Base-by-base conservation (phyloP, 2,329 filamentous ascomycete genomes). In the Ophiobolus disseminans region DNA sequence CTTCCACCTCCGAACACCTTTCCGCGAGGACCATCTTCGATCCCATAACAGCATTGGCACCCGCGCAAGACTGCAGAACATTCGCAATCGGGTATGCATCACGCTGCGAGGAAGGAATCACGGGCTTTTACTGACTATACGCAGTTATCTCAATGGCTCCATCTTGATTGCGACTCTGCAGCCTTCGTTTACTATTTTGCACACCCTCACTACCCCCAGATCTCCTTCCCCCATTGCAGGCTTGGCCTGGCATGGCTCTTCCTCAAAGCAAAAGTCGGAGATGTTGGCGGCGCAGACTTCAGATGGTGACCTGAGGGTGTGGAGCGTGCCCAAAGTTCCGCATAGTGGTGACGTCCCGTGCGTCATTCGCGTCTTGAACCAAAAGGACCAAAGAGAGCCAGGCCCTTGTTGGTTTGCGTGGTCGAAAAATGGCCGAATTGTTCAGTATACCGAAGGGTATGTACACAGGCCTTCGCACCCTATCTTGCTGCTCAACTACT, bases 341-440 rank as follows among this genome's bases (percentile, higher is more conserved):
- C 81, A 86, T 70, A 74, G 82, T 62, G 75, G 82, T 62, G 85
- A 96, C 60, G 82, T 87, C 14, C 92, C 92, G 26, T 93, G 92
- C 66, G 89, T 97, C 6, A 95, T 97, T 50, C 83, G 94, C 54
- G 87, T 95, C 21, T 77, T 99, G 39, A 93, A 90, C 71, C 83
- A 89, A 62, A 86, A 86, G 6, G 91, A 96, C 53, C 86, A 86
- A 57, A 86, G 83, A 58, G 78, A 85, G 25, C 76, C 85, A 2
- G 91, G 91, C 1, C 88, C 90, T 28, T 96, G 96, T 70, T 99
- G 94, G 94, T 92, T 97, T 80, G 89, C 86, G 16, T 99, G 94
- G 94, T 97, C 94, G 0, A 97, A 97, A 76, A 97, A 96, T 76
- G 94, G 94, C 30, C 88, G 92, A 59, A 91, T 99, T 58, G 86